Evolutionary conservation across 139 green algal genomes (phyloP).

Genomic region (Chlorella sp.): DNA sequence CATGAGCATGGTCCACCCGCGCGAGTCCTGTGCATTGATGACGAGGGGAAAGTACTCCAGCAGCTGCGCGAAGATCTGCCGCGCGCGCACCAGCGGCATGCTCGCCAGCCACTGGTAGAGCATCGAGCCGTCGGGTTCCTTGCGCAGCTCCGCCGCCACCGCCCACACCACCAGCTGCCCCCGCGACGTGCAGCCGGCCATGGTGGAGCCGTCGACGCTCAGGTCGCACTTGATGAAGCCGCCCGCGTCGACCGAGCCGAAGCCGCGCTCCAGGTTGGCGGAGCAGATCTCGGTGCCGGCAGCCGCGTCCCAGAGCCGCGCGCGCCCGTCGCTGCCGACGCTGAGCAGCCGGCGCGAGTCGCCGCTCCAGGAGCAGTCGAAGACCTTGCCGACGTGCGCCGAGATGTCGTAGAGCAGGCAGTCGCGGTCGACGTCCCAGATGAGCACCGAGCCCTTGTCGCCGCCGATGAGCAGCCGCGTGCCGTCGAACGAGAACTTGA

Average conservation of each 20-base stretch:
- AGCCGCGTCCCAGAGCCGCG: conserved; percentile 31
- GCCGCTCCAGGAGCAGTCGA: conserved; percentile 36
- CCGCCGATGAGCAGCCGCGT: conserved; percentile 23
- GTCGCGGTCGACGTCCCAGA: conserved; percentile 29
- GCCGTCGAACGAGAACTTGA: conserved; percentile 39
- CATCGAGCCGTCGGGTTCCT: conserved; percentile 24
- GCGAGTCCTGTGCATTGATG: conserved; percentile 27
- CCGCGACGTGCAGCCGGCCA: conserved; percentile 25
- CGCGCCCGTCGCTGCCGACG: conserved; percentile 27
- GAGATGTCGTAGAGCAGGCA: conserved; percentile 39
- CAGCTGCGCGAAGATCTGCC: conserved; percentile 13
- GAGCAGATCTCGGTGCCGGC: conserved; percentile 33
- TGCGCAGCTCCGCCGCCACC: conserved; percentile 21
- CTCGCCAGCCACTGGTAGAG: conserved; percentile 22
- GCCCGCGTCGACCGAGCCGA: conserved; percentile 20
- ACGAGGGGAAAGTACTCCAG: conserved; percentile 20
- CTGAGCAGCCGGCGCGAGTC: conserved; percentile 32
- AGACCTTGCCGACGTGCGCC: conserved; percentile 33
- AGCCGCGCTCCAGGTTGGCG: conserved; percentile 17
- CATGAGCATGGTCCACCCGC: conserved; percentile 40
- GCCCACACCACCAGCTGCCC: conserved; percentile 24
- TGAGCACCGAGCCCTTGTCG: conserved; percentile 34
- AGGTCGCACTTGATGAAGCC: conserved; percentile 28
- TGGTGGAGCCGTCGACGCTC: conserved; percentile 12
- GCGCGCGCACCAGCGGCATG: conserved; percentile 1